phyloP scores from a whole-genome alignment of 768 basidiomycete genomes.

The Mycena filopes region DNA sequence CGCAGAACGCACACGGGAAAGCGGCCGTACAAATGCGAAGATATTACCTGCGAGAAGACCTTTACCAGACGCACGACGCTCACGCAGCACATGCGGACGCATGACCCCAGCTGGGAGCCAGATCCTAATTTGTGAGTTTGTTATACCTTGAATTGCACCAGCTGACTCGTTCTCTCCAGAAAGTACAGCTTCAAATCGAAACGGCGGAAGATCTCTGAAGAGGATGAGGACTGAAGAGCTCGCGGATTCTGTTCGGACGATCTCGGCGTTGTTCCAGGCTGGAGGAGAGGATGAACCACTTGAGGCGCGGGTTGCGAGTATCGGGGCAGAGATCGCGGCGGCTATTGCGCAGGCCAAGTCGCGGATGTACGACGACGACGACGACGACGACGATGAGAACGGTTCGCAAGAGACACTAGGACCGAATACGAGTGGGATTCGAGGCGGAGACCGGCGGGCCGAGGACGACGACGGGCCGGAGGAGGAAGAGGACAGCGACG shows the following conservation, averaged over 20 bases:
- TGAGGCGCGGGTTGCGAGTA: conserved; percentile 76
- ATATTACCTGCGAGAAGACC: conserved; percentile 85
- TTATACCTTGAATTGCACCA: conserved; percentile 31
- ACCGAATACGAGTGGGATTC: conserved; percentile 48
- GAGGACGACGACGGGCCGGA: conserved; percentile 53
- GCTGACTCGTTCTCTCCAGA: conserved; percentile 47
- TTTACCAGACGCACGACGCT: conserved; percentile 89
- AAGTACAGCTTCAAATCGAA: conserved; percentile 86
- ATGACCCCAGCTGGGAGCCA: conserved; percentile 87
- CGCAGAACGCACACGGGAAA: conserved; percentile 90
- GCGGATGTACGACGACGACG: conserved; percentile 66
- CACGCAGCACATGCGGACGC: conserved; percentile 88
- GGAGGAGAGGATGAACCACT: conserved; percentile 60
- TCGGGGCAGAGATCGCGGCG: conserved; percentile 83
- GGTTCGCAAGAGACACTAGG: conserved; percentile 52
- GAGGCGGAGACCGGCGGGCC: conserved; percentile 61
- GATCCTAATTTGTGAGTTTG: conserved; percentile 80
- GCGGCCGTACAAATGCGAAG: conserved; percentile 88
- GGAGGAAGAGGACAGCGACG: conserved; percentile 79
- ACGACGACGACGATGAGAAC: conserved; percentile 64
- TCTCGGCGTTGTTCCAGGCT: conserved; percentile 75
- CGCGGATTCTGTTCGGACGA: conserved; percentile 79
- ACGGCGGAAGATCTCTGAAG: conserved; percentile 63
- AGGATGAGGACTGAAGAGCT: conserved; percentile 70
- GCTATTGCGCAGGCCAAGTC: conserved; percentile 81